Evolutionary conservation across 345 rosid species (phyloP).

Genomic region (Ceriops zippeliana): DNA sequence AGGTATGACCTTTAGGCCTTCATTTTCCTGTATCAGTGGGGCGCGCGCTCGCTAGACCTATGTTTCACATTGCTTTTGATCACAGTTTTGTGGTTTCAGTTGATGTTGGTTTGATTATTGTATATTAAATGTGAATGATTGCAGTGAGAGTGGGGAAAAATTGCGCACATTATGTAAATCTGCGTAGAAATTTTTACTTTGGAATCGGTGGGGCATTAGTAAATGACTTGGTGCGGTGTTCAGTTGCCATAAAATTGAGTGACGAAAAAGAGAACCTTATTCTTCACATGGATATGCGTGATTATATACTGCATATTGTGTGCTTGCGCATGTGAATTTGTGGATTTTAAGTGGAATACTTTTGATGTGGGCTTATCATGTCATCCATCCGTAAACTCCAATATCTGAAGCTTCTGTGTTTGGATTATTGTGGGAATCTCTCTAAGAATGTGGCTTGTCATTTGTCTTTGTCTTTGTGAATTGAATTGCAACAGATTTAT

Average conservation of each 20-base stretch:
- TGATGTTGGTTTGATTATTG: too few species aligned
- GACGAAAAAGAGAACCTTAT: background rate
- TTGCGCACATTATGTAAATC: too few species aligned
- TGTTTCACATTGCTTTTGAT: too few species aligned
- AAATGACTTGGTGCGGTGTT: background rate
- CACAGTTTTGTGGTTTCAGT: too few species aligned
- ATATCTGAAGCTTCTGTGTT: background rate
- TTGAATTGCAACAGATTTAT: background rate
- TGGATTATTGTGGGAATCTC: background rate
- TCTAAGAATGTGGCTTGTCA: background rate
- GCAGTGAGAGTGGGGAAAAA: too few species aligned
- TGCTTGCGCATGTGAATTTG: background rate
- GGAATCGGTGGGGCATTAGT: background rate
- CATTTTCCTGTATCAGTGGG: background rate
- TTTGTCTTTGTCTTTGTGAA: background rate
- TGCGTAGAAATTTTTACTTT: too few species aligned
- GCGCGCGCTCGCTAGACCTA: background rate
- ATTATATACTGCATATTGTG: background rate
- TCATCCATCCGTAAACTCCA: background rate
- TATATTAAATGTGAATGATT: too few species aligned
- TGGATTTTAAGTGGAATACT: background rate
- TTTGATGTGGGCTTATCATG: background rate
- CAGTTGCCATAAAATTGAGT: constrained; percentile 3
- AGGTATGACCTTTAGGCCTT: constrained; percentile 38
- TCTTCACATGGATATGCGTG: background rate